Evolutionary conservation across 345 rosid species (phyloP).

Genomic region (Aquilaria sinensis): DNA sequence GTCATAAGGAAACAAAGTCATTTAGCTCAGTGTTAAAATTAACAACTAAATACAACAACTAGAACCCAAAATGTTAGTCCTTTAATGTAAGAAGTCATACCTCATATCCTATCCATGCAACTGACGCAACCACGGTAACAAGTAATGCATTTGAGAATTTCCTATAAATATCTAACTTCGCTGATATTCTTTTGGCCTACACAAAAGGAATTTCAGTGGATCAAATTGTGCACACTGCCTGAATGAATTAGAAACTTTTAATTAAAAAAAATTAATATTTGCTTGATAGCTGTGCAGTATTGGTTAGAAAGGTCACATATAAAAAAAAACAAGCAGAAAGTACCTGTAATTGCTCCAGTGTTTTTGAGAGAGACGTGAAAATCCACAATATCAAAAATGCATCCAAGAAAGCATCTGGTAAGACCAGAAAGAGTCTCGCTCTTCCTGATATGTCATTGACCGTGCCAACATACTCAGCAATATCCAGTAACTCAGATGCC

Average conservation of each 20-base stretch:
- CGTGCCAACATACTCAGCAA: constrained; percentile 85
- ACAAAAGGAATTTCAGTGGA: constrained; percentile 4
- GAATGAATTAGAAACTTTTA: constrained; percentile 8
- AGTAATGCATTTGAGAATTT: constrained; percentile 92
- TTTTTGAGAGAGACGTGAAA: constrained; percentile 78
- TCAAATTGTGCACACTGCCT: constrained; percentile 12
- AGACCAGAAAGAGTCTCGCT: constrained; percentile 77
- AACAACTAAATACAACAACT: too few relatives aligned
- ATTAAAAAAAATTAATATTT: not conserved
- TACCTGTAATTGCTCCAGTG: constrained; percentile 91
- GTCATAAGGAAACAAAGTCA: too few relatives aligned
- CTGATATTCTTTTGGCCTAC: constrained; percentile 77
- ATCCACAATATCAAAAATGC: constrained; percentile 96
- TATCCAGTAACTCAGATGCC: constrained; percentile 84
- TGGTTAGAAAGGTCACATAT: not conserved
- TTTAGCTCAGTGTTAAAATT: too few relatives aligned
- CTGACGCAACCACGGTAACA: constrained; percentile 76
- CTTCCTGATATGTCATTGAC: constrained; percentile 88
- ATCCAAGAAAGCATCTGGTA: constrained; percentile 91
- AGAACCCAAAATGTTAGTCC: too few relatives aligned
- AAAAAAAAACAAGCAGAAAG: not conserved
- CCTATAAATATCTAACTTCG: constrained; percentile 85
- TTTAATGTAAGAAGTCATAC: constrained; percentile 25
- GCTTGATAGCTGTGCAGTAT: not conserved
- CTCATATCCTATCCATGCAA: constrained; percentile 89